Evolutionary conservation across 2,329 filamentous ascomycete species (phyloP), one percentile per base, ranked within the genome.

Genomic region (Berkeleyomyces basicola): DNA sequence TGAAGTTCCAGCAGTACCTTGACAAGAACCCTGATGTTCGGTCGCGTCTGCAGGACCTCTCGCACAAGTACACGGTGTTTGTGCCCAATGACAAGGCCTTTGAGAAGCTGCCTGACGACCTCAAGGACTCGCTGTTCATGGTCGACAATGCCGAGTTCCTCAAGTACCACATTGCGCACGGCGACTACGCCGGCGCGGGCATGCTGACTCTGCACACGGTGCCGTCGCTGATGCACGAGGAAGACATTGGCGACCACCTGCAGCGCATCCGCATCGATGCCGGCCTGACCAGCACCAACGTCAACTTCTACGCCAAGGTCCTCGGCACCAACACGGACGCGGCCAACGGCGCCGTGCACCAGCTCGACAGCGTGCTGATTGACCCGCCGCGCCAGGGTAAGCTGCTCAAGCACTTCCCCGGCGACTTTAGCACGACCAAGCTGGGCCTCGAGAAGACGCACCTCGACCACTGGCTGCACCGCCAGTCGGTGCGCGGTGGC

Each of bases 321-420:
- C 74, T 90, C 3, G 82, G 79, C 3, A 76, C 82, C 61, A 82
- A 96, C 72, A 82, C 93, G 67, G 59, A 62, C 44, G 64, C 83
- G 47, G 85, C 82, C 65, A 95, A 95, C 70, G 90, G 91, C 49
- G 78, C 93, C 46, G 82, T 95, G 67, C 90, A 96, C 72, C 86
- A 81, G 53, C 75, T 96, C 61, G 82, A 90, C 74, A 78, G 77
- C 65, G 76, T 93, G 62, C 79, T 96, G n/a, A 69, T 92, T 7
- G 90, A 90, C 2, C 91, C 90, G 0, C 85, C 87, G 0, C 75
- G 76, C 36, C 76, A 82, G 51, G 77, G 82, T 61, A 70, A 69
- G 36, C 69, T 74, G 63, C 72, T 83, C 55, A 78, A 81, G 7
- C 82, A 91, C 40, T 79, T 95, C 69, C 90, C 90, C 0, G 73